Evolutionary conservation across 495 filamentous ascomycete species (phyloP), one percentile per base, ranked within the genome.

Genomic region (Aspergillus nidulans): DNA sequence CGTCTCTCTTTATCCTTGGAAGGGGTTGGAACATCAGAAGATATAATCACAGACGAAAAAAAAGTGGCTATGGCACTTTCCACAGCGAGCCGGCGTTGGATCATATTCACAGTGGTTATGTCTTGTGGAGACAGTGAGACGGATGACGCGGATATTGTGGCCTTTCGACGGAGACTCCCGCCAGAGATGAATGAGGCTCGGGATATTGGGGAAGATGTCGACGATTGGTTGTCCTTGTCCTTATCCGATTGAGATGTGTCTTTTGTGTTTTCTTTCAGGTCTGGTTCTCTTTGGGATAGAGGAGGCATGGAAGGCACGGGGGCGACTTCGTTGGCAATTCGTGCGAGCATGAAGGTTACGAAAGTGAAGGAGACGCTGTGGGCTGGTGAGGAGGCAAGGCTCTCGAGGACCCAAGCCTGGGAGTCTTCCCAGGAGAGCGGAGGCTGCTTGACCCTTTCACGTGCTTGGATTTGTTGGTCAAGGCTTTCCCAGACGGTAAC

Each of bases 321-420:
- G 6, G 73, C 69, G 23, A 78, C 60, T 63, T 80, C 77, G 47
- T 74, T 77, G 52, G 70, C 71, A 41, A 80, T 74, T 25, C 68
- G 72, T 12, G 70, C 69, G 6, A 96, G 79, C 80, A 92, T 90
- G 40, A 88, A 84, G 3, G 84, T 91, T 30, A 96, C 68, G 55
- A 96, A 91, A 8, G 92, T 85, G 64, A 95, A 94, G 0, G 87
- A 89, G 55, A 92, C 87, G 63, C 87, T 91, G 64, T 92, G 87
- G 26, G 84, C 82, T 1, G 91, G 90, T 0, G 81, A 79, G 9
- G 80, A 73, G 0, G 86, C 79, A 6, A 96, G 77, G 50, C 81
- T 81, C 52, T 96, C 91, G 9, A 94, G 76, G 9, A 92, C 77
- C 68, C 79, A 81, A 8, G 79, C 72, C 57, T 84, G 84, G 56